Evolutionary conservation across 768 basidiomycete genomes (phyloP).

Genomic region (Termitomyces sp.): DNA sequence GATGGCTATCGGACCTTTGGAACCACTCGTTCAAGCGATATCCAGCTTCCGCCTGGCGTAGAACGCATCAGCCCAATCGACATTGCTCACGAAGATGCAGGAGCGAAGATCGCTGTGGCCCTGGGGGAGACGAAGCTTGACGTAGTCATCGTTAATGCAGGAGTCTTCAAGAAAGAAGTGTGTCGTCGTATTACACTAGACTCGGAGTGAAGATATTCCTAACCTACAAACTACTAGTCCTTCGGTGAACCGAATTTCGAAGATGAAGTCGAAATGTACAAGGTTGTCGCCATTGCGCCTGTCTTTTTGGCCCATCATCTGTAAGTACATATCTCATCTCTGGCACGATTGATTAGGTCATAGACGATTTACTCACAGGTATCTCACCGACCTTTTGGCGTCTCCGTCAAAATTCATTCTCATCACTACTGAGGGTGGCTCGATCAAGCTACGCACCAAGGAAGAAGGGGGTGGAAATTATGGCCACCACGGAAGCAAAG

Average conservation of each 20-base stretch:
- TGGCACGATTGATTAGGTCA: too few relatives aligned
- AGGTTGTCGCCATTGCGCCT: constrained; percentile 39
- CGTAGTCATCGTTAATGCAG: constrained; percentile 35
- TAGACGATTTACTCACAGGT: constrained; percentile 4
- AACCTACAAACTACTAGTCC: constrained; percentile 20
- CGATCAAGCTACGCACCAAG: constrained; percentile 37
- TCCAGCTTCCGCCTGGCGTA: constrained; percentile 29
- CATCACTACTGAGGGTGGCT: constrained; percentile 45
- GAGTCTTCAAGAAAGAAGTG: constrained; percentile 37
- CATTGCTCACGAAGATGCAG: constrained; percentile 29
- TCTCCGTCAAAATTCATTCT: constrained; percentile 36
- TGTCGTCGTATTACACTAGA: constrained; percentile 4
- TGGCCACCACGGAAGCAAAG: constrained; percentile 48
- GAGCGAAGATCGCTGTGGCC: constrained; percentile 31
- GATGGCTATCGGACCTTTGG: constrained; percentile 32
- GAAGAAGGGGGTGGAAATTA: constrained; percentile 47
- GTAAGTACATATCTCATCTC: constrained; percentile 6
- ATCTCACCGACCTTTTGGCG: constrained; percentile 22
- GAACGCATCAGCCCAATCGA: constrained; percentile 36
- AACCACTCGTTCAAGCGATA: constrained; percentile 29
- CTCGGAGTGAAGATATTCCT: background rate
- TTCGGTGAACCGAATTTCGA: constrained; percentile 34
- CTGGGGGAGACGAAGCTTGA: constrained; percentile 30
- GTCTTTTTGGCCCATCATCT: constrained; percentile 32
- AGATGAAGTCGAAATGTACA: constrained; percentile 44